These are phyloP conservation scores for Spongospora subterranea DNA, from an alignment of 208 protist genomes.

Conservation along the genomic window DNA sequence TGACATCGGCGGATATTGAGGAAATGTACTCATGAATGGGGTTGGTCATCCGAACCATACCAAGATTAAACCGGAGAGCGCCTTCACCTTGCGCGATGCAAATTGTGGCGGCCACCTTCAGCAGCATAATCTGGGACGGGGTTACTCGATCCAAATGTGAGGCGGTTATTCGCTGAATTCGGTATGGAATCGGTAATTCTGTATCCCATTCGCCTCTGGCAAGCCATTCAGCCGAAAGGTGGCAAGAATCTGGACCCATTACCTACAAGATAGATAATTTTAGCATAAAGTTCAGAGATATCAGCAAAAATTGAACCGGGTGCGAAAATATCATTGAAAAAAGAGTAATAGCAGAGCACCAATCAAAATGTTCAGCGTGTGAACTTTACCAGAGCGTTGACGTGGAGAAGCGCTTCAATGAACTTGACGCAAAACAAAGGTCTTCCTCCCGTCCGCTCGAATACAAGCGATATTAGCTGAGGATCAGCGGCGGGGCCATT, in stretches of 20 bases:
- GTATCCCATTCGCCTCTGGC: slow-evolving; percentile 37
- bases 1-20: neutral
- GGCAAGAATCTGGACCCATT: neutral
- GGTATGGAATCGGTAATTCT: slow-evolving; percentile 42
- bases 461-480: slow-evolving; percentile 34
- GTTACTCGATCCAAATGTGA: slow-evolving; percentile 41
- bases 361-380: too few relatives aligned
- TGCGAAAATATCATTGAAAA: too few relatives aligned
- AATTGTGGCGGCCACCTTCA: slow-evolving; percentile 23
- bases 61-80: neutral
- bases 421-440: slow-evolving; percentile 51
- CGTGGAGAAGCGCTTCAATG: slow-evolving; percentile 6
- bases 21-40: slow-evolving; percentile 46
- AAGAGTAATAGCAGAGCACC: too few relatives aligned
- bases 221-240: slow-evolving; percentile 26
- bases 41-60: slow-evolving; percentile 46
- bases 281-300: too few relatives aligned
- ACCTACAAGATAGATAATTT: too few relatives aligned
- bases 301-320: too few relatives aligned
- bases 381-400: slow-evolving; percentile 21
- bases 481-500: neutral
- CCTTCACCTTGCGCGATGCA: slow-evolving; percentile 57
- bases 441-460: neutral
- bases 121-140: slow-evolving; percentile 28
- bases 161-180: slow-evolving; percentile 49